These are phyloP conservation scores for Paramyrothecium roridum DNA, from an alignment of 2,329 filamentous ascomycete genomes.

Conservation along the genomic window DNA sequence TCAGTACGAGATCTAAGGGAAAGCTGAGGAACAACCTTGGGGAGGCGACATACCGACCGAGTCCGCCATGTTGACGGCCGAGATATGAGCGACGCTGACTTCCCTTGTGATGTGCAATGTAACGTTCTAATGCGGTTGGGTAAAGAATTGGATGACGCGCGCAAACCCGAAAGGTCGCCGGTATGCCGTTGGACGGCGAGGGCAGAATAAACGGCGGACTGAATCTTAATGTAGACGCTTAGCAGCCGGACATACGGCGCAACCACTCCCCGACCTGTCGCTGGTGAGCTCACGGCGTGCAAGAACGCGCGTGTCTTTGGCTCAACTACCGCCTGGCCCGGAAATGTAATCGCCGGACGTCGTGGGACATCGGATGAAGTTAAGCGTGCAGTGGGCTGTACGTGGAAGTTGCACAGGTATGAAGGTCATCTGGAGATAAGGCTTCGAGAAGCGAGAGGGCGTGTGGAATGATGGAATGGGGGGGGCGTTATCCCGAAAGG, in stretches of 20 bases:
- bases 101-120: not conserved
- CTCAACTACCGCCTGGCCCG: not conserved
- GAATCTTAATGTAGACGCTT: not conserved
- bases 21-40: not conserved
- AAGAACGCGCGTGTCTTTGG: not conserved
- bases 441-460: not conserved
- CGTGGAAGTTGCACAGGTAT: not conserved
- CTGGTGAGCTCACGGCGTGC: not conserved
- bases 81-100: not conserved
- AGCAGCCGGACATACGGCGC: no score
- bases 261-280: not conserved
- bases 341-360: not conserved
- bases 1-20: slow-evolving; percentile 5
- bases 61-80: slow-evolving; percentile 17
- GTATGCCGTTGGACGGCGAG: not conserved
- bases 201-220: not conserved
- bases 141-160: not conserved
- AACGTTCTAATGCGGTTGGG: not conserved
- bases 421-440: not conserved
- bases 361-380: not conserved
- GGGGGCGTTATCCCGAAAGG: not conserved
- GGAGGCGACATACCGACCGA: slow-evolving; percentile 21
- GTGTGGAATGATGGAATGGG: not conserved
- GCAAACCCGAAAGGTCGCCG: not conserved
- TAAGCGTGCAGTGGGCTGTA: not conserved